Conservation (phyloP, 148 eudicot species). For the Rhododendron ferrugineum region DNA sequence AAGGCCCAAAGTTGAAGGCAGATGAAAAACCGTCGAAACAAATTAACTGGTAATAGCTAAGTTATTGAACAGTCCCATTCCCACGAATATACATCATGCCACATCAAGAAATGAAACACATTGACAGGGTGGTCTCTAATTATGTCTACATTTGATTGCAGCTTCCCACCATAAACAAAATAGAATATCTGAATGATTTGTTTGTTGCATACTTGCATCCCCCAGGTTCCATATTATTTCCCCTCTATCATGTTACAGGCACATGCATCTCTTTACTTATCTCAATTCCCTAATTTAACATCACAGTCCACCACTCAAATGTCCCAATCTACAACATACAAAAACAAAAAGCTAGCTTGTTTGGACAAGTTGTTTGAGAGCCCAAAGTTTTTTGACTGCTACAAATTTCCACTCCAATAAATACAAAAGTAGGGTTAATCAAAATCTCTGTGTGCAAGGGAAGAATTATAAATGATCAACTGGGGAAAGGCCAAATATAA, state of each 20-base stretch:
- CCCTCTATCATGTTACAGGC: background rate
- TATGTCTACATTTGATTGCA: background rate
- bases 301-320: background rate
- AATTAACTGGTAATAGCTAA: background rate
- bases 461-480: background rate
- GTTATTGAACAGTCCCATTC: background rate
- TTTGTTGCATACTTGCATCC: background rate
- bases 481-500: background rate
- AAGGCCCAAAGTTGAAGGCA: background rate
- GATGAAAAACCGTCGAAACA: background rate
- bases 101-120: background rate
- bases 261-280: background rate
- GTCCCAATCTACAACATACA: background rate
- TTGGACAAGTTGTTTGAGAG: background rate
- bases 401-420: too few species aligned
- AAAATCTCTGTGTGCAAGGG: background rate
- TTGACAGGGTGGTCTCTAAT: background rate
- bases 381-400: background rate
- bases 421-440: background rate
- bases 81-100: background rate
- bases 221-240: background rate
- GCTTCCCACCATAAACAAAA: background rate
- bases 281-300: background rate
- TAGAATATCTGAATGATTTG: background rate
- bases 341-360: background rate